These are phyloP conservation scores for Phytopythium oedochilum DNA, from an alignment of 352 stramenopile species.

Conservation along the genomic window DNA sequence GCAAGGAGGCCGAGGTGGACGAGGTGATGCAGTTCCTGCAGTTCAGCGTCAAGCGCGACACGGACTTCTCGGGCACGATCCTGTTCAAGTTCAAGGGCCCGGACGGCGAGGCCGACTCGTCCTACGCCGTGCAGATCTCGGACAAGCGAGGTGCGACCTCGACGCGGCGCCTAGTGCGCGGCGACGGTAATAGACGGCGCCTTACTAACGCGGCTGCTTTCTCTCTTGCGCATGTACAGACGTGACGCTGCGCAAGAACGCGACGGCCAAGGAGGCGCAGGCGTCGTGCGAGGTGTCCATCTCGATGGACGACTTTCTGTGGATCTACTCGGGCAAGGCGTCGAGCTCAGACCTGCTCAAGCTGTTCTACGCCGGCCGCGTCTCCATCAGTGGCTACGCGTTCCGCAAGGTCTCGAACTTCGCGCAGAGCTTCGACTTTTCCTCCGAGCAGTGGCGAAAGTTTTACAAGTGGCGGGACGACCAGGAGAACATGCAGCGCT, in stretches of 20 bases:
- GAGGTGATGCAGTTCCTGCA: slow-evolving; percentile 86
- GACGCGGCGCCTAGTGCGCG: too few relatives aligned
- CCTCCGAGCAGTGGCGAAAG: slow-evolving; percentile 67
- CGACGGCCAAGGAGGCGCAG: slow-evolving; percentile 24
- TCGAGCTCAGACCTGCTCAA: slow-evolving; percentile 69
- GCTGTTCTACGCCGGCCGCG: slow-evolving; percentile 75
- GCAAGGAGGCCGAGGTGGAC: slow-evolving; percentile 73
- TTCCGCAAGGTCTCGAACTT: slow-evolving; percentile 81
- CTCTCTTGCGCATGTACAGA: slow-evolving; percentile 11
- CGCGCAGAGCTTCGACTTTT: slow-evolving; percentile 84
- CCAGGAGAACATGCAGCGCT: slow-evolving; percentile 21
- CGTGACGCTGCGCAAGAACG: slow-evolving; percentile 61
- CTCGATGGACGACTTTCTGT: slow-evolving; percentile 84
- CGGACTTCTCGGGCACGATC: slow-evolving; percentile 74
- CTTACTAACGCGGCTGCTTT: too few relatives aligned
- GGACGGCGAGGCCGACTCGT: slow-evolving; percentile 33
- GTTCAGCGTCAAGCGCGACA: slow-evolving; percentile 74
- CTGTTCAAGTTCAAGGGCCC: slow-evolving; percentile 78
- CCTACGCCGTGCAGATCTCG: slow-evolving; percentile 65
- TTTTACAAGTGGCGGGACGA: slow-evolving; percentile 70
- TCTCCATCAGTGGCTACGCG: slow-evolving; percentile 76
- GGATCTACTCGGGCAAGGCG: slow-evolving; percentile 84
- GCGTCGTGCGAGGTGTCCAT: slow-evolving; percentile 77
- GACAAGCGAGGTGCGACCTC: slow-evolving; percentile 31
- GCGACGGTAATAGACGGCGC: too few relatives aligned